These are phyloP conservation scores for Xylariaceae sp. DNA, from an alignment of 2,329 filamentous ascomycete species.

Conservation along the genomic window DNA sequence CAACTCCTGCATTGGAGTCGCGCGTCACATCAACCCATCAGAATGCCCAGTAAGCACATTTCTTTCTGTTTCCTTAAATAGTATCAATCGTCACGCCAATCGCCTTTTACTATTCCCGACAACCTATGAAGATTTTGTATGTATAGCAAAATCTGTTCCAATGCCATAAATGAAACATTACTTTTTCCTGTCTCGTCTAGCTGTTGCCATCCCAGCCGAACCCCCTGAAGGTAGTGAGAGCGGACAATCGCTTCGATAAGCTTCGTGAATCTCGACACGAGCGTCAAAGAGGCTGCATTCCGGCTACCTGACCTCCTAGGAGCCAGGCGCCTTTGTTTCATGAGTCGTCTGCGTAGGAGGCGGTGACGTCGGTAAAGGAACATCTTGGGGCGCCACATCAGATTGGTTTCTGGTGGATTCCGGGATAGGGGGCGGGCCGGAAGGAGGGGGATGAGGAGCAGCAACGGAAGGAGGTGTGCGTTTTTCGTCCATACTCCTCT, in stretches of 20 bases:
- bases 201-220: too few relatives aligned
- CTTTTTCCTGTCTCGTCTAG: too few relatives aligned
- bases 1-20: neutral
- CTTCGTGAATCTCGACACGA: too few relatives aligned
- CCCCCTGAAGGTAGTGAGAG: too few relatives aligned
- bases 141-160: neutral
- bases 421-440: conserved; percentile 4
- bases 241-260: too few relatives aligned
- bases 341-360: conserved; percentile 22
- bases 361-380: conserved; percentile 24
- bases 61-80: too few relatives aligned
- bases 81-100: neutral
- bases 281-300: too few relatives aligned
- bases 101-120: neutral
- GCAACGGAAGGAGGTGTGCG: conserved; percentile 3
- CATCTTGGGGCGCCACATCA: conserved; percentile 18
- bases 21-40: too few relatives aligned
- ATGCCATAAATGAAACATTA: neutral
- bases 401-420: conserved; percentile 7
- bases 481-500: conserved; percentile 36
- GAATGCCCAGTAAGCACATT: too few relatives aligned
- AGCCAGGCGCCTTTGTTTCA: conserved; percentile 18
- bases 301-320: conserved; percentile 13
- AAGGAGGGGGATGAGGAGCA: neutral
- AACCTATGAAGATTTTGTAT: neutral